These are phyloP conservation scores for Murraya paniculata DNA, from an alignment of 345 rosid species.

Conservation along the genomic window DNA sequence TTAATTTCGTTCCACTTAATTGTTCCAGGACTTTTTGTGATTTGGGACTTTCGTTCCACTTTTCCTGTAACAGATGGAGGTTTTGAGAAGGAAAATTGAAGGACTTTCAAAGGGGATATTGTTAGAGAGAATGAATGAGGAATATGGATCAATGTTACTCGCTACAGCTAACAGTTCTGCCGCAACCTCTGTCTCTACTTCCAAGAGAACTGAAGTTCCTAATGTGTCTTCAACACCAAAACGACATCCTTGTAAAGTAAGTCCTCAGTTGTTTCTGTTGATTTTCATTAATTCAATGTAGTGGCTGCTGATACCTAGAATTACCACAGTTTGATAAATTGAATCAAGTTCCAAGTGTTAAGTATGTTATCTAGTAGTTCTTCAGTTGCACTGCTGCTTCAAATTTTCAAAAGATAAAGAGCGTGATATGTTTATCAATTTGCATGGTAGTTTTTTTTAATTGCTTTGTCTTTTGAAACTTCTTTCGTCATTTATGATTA, in stretches of 20 bases:
- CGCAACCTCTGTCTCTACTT: slow-evolving; percentile 27
- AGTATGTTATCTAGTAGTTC: too few relatives aligned
- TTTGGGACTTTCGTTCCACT: too few relatives aligned
- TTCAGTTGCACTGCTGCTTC: too few relatives aligned
- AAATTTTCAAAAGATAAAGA: too few relatives aligned
- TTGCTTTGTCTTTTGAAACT: too few relatives aligned
- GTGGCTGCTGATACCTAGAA: background rate
- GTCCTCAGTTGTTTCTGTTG: background rate
- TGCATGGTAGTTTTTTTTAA: too few relatives aligned
- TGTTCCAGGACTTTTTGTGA: background rate
- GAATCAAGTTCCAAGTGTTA: background rate
- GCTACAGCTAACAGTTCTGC: slow-evolving; percentile 31
- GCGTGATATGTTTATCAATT: too few relatives aligned
- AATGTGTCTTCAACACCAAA: slow-evolving; percentile 29
- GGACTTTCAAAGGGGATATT: slow-evolving; percentile 55
- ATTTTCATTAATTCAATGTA: background rate
- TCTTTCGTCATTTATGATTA: too few relatives aligned
- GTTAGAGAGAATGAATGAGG: slow-evolving; percentile 45
- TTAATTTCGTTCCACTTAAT: background rate
- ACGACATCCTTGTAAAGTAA: slow-evolving; percentile 41
- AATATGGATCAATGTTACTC: slow-evolving; percentile 41
- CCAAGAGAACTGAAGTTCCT: slow-evolving; percentile 35
- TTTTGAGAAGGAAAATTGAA: slow-evolving; percentile 74
- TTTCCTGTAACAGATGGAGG: slow-evolving; percentile 85
- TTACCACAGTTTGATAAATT: too few relatives aligned